Conservation (phyloP, 2,329 filamentous ascomycete genomes). For the Alternaria ethzedia region DNA sequence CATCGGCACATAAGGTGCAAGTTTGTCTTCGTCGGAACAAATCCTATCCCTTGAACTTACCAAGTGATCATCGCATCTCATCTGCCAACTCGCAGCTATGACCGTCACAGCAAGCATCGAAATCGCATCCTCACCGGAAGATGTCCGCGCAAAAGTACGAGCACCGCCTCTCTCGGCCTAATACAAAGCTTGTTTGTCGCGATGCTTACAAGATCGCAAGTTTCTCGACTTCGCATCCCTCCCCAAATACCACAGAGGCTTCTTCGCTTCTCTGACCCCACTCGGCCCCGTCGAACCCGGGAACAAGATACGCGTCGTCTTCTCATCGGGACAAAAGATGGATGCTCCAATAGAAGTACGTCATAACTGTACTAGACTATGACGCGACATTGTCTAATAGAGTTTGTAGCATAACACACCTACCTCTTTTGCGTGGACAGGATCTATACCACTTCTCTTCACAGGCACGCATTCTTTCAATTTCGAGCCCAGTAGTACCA, state of each 20-base stretch:
- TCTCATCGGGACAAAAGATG: conserved; percentile 12
- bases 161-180: neutral
- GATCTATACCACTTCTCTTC: conserved; percentile 21
- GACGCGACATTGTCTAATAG: neutral
- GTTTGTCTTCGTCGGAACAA: neutral
- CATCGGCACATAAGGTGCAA: neutral
- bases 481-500: conserved; percentile 13
- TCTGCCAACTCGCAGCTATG: conserved; percentile 7
- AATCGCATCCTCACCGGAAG: conserved; percentile 20
- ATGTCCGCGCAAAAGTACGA: conserved; percentile 21
- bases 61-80: neutral
- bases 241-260: conserved; percentile 12
- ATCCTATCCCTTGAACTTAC: neutral
- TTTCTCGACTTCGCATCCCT: conserved; percentile 22
- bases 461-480: conserved; percentile 23
- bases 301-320: conserved; percentile 18
- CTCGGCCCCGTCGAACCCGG: conserved; percentile 12
- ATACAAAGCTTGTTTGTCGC: neutral
- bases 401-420: conserved; percentile 16
- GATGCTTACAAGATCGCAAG: neutral
- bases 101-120: conserved; percentile 19
- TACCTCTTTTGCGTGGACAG: conserved; percentile 16
- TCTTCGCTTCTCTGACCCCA: conserved; percentile 25
- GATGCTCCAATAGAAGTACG: conserved; percentile 11
- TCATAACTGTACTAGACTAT: neutral